Evolutionary conservation across 129 eudicot genomes (phyloP).

Genomic region (Escallonia rubra): DNA sequence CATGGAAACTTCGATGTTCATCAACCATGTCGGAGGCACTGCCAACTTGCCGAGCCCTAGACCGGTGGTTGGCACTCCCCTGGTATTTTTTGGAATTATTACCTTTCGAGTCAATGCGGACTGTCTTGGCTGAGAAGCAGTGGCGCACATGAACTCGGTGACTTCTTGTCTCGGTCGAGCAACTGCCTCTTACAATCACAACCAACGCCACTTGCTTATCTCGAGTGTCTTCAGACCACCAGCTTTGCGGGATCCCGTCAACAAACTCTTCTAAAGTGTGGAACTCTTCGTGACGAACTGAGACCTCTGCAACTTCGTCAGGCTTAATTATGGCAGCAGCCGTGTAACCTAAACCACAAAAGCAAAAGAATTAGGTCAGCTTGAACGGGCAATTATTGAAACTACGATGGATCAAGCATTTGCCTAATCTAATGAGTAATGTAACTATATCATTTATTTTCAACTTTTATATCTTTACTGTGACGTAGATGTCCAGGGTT

Average conservation of each 20-base stretch:
- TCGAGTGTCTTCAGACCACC: conserved; percentile 77
- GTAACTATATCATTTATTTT: too few species aligned
- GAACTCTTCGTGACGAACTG: conserved; percentile 58
- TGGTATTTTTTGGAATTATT: conserved; percentile 35
- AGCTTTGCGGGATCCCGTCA: conserved; percentile 62
- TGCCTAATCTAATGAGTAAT: too few species aligned
- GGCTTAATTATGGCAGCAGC: conserved; percentile 73
- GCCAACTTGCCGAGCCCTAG: conserved; percentile 25
- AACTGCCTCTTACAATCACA: conserved; percentile 54
- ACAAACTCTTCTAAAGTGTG: conserved; percentile 51
- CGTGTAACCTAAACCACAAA: conserved; percentile 48
- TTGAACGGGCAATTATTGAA: too few species aligned
- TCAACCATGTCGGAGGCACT: conserved; percentile 22
- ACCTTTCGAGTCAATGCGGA: conserved; percentile 39
- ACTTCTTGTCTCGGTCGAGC: conserved; percentile 51
- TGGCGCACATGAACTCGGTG: conserved; percentile 60
- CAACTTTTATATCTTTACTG: too few species aligned
- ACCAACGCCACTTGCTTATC: conserved; percentile 65
- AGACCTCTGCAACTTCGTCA: conserved; percentile 55
- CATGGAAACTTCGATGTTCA: conserved; percentile 39
- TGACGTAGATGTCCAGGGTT: too few species aligned
- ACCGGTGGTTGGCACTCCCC: conserved; percentile 37
- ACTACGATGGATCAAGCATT: too few species aligned
- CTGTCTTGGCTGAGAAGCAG: conserved; percentile 40
- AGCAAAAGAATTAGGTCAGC: neutral